Base-by-base conservation (phyloP, 2,329 filamentous ascomycete genomes). In the Cytospora piceae region DNA sequence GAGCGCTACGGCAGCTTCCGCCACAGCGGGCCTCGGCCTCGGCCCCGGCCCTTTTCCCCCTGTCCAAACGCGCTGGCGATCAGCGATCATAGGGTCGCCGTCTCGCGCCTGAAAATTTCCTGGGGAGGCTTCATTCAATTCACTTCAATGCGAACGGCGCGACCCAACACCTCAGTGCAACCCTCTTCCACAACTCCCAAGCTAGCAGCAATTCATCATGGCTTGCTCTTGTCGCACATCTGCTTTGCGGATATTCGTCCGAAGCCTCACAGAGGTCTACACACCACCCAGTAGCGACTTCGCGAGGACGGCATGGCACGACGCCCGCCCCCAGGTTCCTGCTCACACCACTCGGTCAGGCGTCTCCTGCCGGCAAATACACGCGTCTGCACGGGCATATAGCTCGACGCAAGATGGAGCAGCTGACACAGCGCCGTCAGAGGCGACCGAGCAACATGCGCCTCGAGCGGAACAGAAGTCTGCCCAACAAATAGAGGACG, bases 221-320 rank as follows among this genome's bases (percentile, higher is more conserved):
- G 77, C 72, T 67, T 85, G 83, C 71, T 73, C 78, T 27, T 86
- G 83, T 68, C 79, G 81, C 65, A 77, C 75, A 8, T 74, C 77
- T 34, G 77, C 83, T 11, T 72, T 83, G 70, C 75, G 77, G 62
- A 76, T 80, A n/a, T 85, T 86, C 66, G 73, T 84, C 15, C 79
- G 78, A 67, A 81, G 77, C 34, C 74, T 85, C 32, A 73, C 74
- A 3, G 77, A 81, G 68, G 72, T 80, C 32, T 78, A 81, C 64
- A 70, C 71, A 52, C 71, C 73, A 51, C 71, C 73, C 14, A 63
- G 69, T 24, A 55, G 29, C 12, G 49, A 34, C 20, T 15, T 62
- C 34, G 52, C 53, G 42, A 57, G 56, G 32, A 27, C 42, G 55
- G 46, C 64, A 46, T 66, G 64, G 64, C 64, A 15, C 22, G 49